phyloP scores from a whole-genome alignment of 768 basidiomycete species.

The Bullera alba region DNA sequence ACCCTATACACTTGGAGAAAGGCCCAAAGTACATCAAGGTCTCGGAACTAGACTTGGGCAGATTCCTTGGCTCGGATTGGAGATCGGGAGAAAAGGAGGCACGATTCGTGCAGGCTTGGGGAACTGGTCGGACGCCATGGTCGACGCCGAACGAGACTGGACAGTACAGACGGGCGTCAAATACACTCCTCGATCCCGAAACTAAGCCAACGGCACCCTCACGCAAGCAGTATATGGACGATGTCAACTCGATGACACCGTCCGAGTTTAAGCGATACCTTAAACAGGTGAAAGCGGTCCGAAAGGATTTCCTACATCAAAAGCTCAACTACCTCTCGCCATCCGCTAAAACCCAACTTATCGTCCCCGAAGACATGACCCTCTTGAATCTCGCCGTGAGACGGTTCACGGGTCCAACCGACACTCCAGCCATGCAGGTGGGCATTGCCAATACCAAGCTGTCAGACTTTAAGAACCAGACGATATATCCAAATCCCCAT shows the following conservation, averaged over 20 bases:
- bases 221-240: constrained; percentile 3
- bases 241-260: constrained; percentile 28
- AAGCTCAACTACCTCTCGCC: neutral
- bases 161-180: neutral
- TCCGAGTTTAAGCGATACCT: constrained; percentile 30
- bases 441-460: constrained; percentile 2
- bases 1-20: constrained; percentile 12
- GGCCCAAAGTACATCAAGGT: constrained; percentile 39
- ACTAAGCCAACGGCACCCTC: neutral
- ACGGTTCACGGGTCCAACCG: neutral
- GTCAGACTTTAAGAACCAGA: neutral
- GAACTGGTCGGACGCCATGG: constrained; percentile 33
- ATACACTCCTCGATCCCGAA: neutral
- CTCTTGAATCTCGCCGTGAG: constrained; percentile 10
- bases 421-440: constrained; percentile 10
- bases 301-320: constrained; percentile 1
- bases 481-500: constrained; percentile 6
- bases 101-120: constrained; percentile 38
- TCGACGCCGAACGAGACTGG: constrained; percentile 5
- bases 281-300: constrained; percentile 7
- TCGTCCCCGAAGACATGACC: constrained; percentile 8
- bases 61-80: constrained; percentile 38
- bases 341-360: neutral
- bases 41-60: constrained; percentile 31
- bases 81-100: constrained; percentile 40